Evolutionary conservation across 306 rosid genomes (phyloP).

Genomic region (Styphnolobium japonicum): DNA sequence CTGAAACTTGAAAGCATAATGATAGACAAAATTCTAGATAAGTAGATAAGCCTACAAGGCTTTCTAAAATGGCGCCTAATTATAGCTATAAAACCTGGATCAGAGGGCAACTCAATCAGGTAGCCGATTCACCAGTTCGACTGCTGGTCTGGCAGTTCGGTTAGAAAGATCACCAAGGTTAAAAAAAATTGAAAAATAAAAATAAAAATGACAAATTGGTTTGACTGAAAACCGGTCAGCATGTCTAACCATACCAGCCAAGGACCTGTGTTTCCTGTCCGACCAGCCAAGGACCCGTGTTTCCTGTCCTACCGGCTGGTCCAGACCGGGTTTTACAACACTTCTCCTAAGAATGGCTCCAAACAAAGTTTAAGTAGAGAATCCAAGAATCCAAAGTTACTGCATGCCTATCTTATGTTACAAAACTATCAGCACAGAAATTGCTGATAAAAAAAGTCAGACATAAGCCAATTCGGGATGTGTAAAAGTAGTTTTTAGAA

Average conservation of each 20-base stretch:
- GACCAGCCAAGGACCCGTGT: conserved; percentile 7
- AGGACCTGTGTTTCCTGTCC: conserved; percentile 15
- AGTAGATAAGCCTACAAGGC: not conserved
- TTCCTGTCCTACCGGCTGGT: conserved; percentile 5
- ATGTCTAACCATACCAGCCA: not conserved
- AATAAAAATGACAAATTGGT: not conserved
- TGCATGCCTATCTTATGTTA: not conserved
- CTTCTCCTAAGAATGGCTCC: not conserved
- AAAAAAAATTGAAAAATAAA: not conserved
- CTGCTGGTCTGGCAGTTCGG: not conserved
- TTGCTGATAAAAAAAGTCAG: not conserved
- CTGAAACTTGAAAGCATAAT: conserved; percentile 10
- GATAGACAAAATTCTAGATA: not conserved
- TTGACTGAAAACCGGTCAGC: not conserved
- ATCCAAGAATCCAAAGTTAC: not conserved
- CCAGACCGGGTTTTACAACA: not conserved
- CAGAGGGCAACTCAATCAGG: not conserved
- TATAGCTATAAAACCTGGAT: not conserved
- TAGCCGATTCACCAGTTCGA: not conserved
- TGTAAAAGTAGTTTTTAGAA: not conserved
- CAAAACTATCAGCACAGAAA: not conserved
- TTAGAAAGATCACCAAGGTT: not conserved
- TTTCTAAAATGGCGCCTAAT: not conserved
- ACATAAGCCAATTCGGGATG: not conserved
- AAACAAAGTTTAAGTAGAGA: not conserved